Base-by-base conservation (phyloP, 2,329 filamentous ascomycete genomes). In the Penicillium sp. region DNA sequence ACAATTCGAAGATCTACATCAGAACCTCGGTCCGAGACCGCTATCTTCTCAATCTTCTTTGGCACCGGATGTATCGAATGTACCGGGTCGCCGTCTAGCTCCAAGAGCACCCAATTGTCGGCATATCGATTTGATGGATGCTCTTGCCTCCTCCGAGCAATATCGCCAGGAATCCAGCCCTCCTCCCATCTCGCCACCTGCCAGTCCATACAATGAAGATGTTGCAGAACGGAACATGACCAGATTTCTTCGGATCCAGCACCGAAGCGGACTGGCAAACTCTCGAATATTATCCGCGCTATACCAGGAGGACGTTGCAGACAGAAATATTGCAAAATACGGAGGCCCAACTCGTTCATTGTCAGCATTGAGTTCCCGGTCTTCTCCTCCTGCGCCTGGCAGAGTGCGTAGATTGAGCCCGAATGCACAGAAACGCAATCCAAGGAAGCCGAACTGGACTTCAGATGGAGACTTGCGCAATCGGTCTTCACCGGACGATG, bases 171-270 rank as follows among this genome's bases (percentile, higher is more conserved):
- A 59, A 61, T 65, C 37, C 55, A 65, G 27, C 55, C 56, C 46
- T 44, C 65, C n/a, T 59, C 44, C 59, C 14, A 54, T 64, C 10
- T 58, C 72, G 27, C 72, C 73, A 10, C 71, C 73, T 3, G 66
- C 64, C 6, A 69, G 65, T 19, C 71, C 72, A 11, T 78, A 75
- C 59, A 78, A 78, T 47, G 76, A 78, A 63, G 74, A 78, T 60
- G 67, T 78, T 52, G 76, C 76, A 5, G 76, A 78, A 57, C 73
- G 76, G 24, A 78, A 78, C 51, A 75, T 77, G 68, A 70, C 66
- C 9, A 58, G 66, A 13, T 72, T 73, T 45, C 61, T 74, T 9
- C 68, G 68, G 39, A 62, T 63, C 4, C 65, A 67, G 49, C 55
- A 67, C 52, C 61, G 58, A 26, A 72, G 63, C 52, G 61, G 66